phyloP scores from a whole-genome alignment of 306 rosid genomes.

The Astragalus glycyphyllos region DNA sequence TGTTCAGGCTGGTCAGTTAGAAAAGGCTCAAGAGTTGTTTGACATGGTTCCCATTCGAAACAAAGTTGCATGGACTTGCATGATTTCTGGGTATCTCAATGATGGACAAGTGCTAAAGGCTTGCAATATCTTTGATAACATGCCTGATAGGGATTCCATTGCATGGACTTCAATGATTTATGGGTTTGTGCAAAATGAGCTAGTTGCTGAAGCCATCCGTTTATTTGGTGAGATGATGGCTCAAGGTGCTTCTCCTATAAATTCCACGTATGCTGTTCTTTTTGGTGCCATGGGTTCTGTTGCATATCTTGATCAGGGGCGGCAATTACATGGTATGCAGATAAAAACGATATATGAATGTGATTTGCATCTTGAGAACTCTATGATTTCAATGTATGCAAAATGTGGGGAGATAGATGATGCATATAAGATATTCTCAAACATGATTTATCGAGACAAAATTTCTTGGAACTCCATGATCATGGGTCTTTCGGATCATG shows the following conservation, averaged over 20 bases:
- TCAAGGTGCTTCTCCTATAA: slow-evolving; percentile 57
- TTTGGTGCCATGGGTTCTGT: slow-evolving; percentile 81
- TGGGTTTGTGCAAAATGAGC: slow-evolving; percentile 69
- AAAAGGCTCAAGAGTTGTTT: slow-evolving; percentile 70
- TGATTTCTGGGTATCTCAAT: slow-evolving; percentile 68
- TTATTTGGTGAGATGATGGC: slow-evolving; percentile 61
- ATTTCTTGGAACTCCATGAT: slow-evolving; percentile 83
- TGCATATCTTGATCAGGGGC: slow-evolving; percentile 78
- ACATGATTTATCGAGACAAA: slow-evolving; percentile 58
- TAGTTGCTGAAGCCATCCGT: slow-evolving; percentile 59
- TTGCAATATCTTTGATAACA: slow-evolving; percentile 50
- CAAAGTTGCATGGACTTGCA: slow-evolving; percentile 63
- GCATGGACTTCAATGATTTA: slow-evolving; percentile 77
- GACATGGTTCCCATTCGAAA: slow-evolving; percentile 52
- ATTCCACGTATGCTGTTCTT: slow-evolving; percentile 64
- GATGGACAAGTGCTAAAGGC: slow-evolving; percentile 67
- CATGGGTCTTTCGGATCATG: slow-evolving; percentile 73
- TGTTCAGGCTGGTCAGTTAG: slow-evolving; percentile 54
- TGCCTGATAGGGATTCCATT: slow-evolving; percentile 75
- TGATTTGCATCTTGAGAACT: slow-evolving; percentile 70
- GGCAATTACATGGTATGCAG: slow-evolving; percentile 67
- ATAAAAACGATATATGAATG: slow-evolving; percentile 53
- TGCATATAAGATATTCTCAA: slow-evolving; percentile 60
- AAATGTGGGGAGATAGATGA: slow-evolving; percentile 77
- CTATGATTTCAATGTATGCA: slow-evolving; percentile 80